phyloP scores from a whole-genome alignment of 108 stramenopile species.

The Skeletonema costatum region DNA sequence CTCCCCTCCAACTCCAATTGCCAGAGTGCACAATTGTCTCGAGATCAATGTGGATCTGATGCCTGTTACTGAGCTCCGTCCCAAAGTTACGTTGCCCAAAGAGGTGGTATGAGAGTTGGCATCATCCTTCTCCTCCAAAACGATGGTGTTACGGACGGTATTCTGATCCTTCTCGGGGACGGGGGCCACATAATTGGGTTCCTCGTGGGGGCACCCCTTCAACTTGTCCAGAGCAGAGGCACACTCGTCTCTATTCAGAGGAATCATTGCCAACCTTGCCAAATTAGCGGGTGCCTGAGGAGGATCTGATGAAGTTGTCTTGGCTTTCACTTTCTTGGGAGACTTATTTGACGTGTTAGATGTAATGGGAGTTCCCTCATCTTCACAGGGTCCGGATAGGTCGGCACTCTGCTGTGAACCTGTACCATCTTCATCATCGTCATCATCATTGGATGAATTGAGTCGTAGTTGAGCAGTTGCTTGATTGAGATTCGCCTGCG shows the following conservation, averaged over 20 bases:
- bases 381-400: not conserved
- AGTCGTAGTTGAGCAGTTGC: not conserved
- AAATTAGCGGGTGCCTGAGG: not conserved
- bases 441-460: not conserved
- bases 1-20: not conserved
- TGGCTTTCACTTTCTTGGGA: not conserved
- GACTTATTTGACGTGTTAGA: not conserved
- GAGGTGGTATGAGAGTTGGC: not conserved
- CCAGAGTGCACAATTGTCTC: not conserved
- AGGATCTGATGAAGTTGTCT: not conserved
- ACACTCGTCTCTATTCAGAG: not conserved
- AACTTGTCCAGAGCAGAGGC: not conserved
- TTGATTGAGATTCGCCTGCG: not conserved
- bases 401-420: not conserved
- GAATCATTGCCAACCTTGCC: not conserved
- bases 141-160: not conserved
- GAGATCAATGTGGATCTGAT: not conserved
- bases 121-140: not conserved
- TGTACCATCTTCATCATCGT: not conserved
- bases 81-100: not conserved
- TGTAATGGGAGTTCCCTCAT: not conserved
- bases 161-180: not conserved
- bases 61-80: not conserved
- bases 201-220: not conserved
- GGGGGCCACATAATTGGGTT: not conserved